phyloP scores from a whole-genome alignment of 2,329 filamentous ascomycete genomes.

The Aspergillus awamori region DNA sequence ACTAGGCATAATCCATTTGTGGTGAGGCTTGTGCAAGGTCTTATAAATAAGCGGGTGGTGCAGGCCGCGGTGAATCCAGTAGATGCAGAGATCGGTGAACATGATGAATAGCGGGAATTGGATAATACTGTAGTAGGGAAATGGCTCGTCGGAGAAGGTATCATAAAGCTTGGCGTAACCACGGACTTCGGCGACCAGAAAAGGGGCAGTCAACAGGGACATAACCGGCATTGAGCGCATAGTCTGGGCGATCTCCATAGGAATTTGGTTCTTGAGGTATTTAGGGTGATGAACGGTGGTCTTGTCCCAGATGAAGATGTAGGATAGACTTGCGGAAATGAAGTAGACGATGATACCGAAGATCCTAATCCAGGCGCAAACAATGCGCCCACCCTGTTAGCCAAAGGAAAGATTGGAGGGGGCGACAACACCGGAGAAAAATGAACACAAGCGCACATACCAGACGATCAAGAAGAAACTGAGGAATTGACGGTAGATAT shows the following conservation, averaged over 20 bases:
- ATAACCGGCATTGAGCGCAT: conserved; percentile 77
- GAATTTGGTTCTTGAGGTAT: conserved; percentile 91
- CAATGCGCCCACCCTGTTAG: not conserved
- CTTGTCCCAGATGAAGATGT: conserved; percentile 89
- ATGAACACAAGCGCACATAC: conserved; percentile 53
- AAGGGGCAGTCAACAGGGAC: conserved; percentile 76
- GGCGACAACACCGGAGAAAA: not conserved
- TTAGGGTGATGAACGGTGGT: conserved; percentile 85
- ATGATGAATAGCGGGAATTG: conserved; percentile 87
- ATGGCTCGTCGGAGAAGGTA: conserved; percentile 71
- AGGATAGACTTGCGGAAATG: conserved; percentile 78
- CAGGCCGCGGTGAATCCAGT: conserved; percentile 85
- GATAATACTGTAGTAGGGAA: conserved; percentile 73
- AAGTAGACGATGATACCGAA: conserved; percentile 87
- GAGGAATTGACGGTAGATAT: conserved; percentile 71
- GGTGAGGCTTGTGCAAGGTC: conserved; percentile 90
- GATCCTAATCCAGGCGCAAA: conserved; percentile 60
- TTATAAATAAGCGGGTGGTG: conserved; percentile 85
- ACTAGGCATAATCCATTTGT: conserved; percentile 99
- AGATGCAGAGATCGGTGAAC: conserved; percentile 89
- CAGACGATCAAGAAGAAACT: conserved; percentile 84
- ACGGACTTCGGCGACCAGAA: conserved; percentile 80
- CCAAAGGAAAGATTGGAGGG: not conserved
- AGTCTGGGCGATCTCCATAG: conserved; percentile 81
- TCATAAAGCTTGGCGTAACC: conserved; percentile 90